phyloP scores from a whole-genome alignment of 345 rosid species.

The Pistacia vera region DNA sequence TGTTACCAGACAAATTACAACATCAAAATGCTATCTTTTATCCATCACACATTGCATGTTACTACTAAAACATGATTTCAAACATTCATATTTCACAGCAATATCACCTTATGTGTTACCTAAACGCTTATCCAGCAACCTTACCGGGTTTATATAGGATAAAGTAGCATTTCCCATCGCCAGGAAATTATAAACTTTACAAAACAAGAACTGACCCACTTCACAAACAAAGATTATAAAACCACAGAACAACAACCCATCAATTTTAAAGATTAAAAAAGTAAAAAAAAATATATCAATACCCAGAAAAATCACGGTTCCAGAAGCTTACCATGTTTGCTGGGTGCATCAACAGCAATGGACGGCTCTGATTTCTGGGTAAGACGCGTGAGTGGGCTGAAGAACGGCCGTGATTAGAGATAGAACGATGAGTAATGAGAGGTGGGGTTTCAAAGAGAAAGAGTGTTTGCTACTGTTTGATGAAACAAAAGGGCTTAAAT shows the following conservation, averaged over 20 bases:
- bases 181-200: background rate
- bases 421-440: background rate
- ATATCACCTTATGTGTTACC: too few relatives aligned
- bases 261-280: background rate
- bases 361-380: conserved; percentile 32
- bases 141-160: background rate
- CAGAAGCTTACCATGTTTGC: conserved; percentile 25
- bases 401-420: conserved; percentile 1
- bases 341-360: conserved; percentile 14
- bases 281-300: too few relatives aligned
- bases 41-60: too few relatives aligned
- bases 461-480: too few relatives aligned
- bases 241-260: background rate
- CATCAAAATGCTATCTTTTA: too few relatives aligned
- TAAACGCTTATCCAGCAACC: background rate
- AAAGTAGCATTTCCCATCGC: background rate
- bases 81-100: too few relatives aligned
- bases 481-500: too few relatives aligned
- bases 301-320: conserved; percentile 5
- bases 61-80: too few relatives aligned
- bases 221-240: conserved; percentile 3
- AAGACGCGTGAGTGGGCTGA: conserved; percentile 24
- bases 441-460: conserved; percentile 21
- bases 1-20: too few relatives aligned
- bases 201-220: background rate